Conservation (phyloP, 1,284 basidiomycete genomes). For the Ceratobasidium sp. region DNA sequence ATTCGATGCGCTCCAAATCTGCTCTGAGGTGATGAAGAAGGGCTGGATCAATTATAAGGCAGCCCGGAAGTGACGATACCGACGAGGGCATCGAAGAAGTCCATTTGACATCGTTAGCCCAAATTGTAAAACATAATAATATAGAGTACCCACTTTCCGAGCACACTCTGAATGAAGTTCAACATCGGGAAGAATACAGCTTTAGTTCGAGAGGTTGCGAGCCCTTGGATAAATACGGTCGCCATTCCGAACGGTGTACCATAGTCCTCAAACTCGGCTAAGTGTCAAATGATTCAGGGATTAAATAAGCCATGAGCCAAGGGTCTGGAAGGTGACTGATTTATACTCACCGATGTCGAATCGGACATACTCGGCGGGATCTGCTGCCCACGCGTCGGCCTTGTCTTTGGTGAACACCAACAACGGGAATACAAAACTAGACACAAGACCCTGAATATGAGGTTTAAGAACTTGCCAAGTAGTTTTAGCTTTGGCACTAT, state of each 20-base stretch:
- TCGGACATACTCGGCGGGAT: slow-evolving; percentile 81
- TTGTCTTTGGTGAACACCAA: slow-evolving; percentile 74
- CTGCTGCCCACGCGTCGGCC: slow-evolving; percentile 72
- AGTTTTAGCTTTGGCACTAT: slow-evolving; percentile 84
- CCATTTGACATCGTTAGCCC: neutral
- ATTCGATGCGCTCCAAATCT: slow-evolving; percentile 85
- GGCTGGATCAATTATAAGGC: neutral
- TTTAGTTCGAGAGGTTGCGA: slow-evolving; percentile 79
- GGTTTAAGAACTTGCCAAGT: slow-evolving; percentile 87
- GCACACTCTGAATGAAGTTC: slow-evolving; percentile 72
- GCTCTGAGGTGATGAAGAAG: slow-evolving; percentile 59
- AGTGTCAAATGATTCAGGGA: neutral
- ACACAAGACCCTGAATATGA: slow-evolving; percentile 74
- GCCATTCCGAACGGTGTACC: slow-evolving; percentile 77
- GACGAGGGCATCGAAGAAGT: neutral
- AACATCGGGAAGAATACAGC: slow-evolving; percentile 79
- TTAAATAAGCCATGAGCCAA: neutral
- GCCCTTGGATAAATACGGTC: slow-evolving; percentile 75
- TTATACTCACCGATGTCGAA: slow-evolving; percentile 73
- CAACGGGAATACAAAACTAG: slow-evolving; percentile 83
- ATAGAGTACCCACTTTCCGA: slow-evolving; percentile 68
- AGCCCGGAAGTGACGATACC: neutral
- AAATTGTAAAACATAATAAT: slow-evolving; percentile 2
- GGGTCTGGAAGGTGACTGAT: slow-evolving; percentile 44
- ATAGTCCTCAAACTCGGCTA: slow-evolving; percentile 81